Evolutionary conservation across 2,329 filamentous ascomycete genomes (phyloP), one percentile per base, ranked within the genome.

Genomic region (Lizonia empirigonia): DNA sequence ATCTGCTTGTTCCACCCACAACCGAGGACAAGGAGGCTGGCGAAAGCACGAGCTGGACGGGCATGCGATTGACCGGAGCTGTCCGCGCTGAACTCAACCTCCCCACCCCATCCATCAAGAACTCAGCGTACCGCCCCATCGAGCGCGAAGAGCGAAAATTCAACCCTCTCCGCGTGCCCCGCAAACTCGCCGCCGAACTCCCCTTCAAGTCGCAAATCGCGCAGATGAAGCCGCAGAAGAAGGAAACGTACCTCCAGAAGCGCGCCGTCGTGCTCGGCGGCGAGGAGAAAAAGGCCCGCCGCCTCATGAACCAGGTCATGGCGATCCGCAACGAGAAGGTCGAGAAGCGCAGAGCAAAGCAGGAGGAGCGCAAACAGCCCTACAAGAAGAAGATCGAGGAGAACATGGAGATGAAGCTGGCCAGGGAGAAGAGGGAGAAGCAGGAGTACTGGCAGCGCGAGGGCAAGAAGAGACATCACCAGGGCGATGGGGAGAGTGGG

Each of bases 201-300:
- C 94, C 94, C 5, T 99, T 89, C 84, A 93, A 92, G 72, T 92
- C 89, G 10, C 94, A 99, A 73, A 92, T 96, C 67, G 83, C 88
- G 18, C 79, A 85, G 70, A 93, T 89, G 78, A 88, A 88, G 75
- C 85, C 88, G 54, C 90, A 92, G 77, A 86, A 84, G 72, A 87
- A 86, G 65, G 77, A 87, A 68, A 96, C 92, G 18, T 99, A 99
- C 74, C 81, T 96, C 81, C 91, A 96, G 79, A 97, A 97, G 78
- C 89, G 94, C 8, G 94, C 93, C 12, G 91, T 97, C n/a, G 91
- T 97, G 23, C 82, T 87, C 10, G 87, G 87, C 20, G 75, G 73
- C 34, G 93, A 97, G 74, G 94, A 99, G 82, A 91, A 88, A 80
- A 88, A 88, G 73, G 91, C 91, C 4, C 82, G 94, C 24, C 86